Base-by-base conservation (phyloP, 2,329 filamentous ascomycete genomes). In the Arthrobotrys entomopaga region DNA sequence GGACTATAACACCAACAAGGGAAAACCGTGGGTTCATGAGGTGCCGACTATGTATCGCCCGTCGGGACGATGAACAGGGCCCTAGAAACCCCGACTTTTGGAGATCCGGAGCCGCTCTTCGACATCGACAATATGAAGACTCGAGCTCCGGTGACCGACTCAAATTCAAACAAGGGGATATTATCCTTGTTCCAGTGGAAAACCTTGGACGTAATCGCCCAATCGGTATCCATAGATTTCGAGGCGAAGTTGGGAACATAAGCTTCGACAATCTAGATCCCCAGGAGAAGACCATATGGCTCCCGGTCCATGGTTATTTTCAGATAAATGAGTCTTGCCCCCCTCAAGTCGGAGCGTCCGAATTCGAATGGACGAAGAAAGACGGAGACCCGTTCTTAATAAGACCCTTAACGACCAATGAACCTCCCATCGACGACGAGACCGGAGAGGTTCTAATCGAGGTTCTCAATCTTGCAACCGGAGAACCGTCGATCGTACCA, bases 381-480 rank as follows among this genome's bases (percentile, higher is more conserved):
- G 59, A 50, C 29, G 69, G 69, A 20, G 69, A 73, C 16, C 56
- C 69, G 2, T 66, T 73, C 52, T 54, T 73, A 22, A 26, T 73
- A 19, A 54, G 56, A 24, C 48, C 61, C 3, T 42, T 24, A 15
- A 54, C 46, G 7, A 49, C 5, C 5, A 24, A 61, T 15, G 40
- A 52, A 46, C 7, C 29, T 34, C 29, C 29, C 29, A 34, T 10
- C 6, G 29, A 34, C 29, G 29, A 6, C 2, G 29, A 34, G 10
- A 34, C 29, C 10, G 29, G 49, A n/a, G 20, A 56, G 46, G 6
- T 24, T 40, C n/a, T 40, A 46, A 26, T 73, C 16, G 19, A 66
- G 13, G 29, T 66, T 8, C 61, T 65, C n/a, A 73, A 73, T 56
- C 43, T 73, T n/a, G 48, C 61, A n/a, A 73, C 53, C 11, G 69